Base-by-base conservation (phyloP, 495 filamentous ascomycete species). In the Neurospora discreta region DNA sequence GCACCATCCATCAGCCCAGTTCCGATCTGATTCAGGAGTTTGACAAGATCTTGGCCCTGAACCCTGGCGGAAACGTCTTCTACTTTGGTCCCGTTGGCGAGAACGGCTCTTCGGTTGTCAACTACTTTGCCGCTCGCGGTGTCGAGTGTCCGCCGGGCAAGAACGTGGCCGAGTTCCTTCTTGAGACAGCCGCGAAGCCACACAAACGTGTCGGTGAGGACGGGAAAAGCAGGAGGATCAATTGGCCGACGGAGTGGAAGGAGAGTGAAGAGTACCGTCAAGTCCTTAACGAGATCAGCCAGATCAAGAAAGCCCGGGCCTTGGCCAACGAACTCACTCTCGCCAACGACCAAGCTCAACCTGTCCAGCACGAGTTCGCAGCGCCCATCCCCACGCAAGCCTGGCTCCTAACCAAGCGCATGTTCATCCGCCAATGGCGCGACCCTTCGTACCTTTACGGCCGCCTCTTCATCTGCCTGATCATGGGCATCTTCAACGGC, bases 81-180 rank as follows among this genome's bases (percentile, higher is more conserved):
- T 95, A 94, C 79, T 90, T 90, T 76, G 92, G 92, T 9, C 75
- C 83, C 73, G 81, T 89, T 76, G 84, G 83, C 43, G 74, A 82
- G 4, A 81, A 87, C 71, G 84, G 82, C 8, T 78, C 77, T n/a
- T 80, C 83, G 15, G 83, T 85, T 3, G 80, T 82, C 8, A 68
- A 82, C 30, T 85, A 85, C 70, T 86, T 86, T 70, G 79, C 78
- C 68, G 88, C 92, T 74, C 82, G 84, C 36, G 93, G 95, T 71
- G 92, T 93, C 23, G 87, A 87, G 3, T 88, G 82, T 26, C 80
- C 88, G 15, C 93, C 91, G 67, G 89, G 89, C 13, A 81, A 79
- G 23, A 96, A 96, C 78, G 86, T 92, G 15, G 93, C 93, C 38
- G 93, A 97, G 77, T 94, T 93, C 80, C 91, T 97, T 42, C 85